Evolutionary conservation across 1,284 basidiomycete species (phyloP).

Genomic region (Cutaneotrichosporon cutaneum): DNA sequence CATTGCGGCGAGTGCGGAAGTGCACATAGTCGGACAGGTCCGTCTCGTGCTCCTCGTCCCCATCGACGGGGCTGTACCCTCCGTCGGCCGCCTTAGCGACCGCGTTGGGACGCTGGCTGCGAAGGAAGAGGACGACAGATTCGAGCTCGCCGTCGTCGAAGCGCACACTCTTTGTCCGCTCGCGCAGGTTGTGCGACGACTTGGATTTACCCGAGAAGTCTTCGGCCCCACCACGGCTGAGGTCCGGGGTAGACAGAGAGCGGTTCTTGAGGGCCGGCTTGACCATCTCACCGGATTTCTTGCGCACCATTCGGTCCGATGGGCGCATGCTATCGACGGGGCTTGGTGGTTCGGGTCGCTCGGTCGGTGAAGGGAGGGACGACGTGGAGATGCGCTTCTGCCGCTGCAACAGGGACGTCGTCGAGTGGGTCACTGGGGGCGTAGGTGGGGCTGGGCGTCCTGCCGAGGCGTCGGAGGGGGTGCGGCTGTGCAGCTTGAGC

Average conservation of each 20-base stretch:
- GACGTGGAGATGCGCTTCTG: background rate
- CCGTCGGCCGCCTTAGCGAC: conserved; percentile 48
- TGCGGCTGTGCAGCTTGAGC: background rate
- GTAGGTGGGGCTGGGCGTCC: background rate
- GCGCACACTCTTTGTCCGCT: conserved; percentile 51
- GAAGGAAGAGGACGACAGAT: conserved; percentile 51
- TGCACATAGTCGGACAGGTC: conserved; percentile 50
- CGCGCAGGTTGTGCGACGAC: conserved; percentile 31
- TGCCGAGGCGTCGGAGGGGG: background rate
- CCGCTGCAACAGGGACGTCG: conserved; percentile 1
- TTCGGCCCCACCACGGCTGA: conserved; percentile 30
- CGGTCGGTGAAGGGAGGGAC: conserved; percentile 10
- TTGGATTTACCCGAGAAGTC: conserved; percentile 5
- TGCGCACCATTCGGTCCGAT: conserved; percentile 44
- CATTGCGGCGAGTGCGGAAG: conserved; percentile 48
- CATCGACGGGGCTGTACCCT: conserved; percentile 41
- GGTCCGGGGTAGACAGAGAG: conserved; percentile 52
- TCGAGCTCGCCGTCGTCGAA: conserved; percentile 49
- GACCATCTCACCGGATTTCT: conserved; percentile 54
- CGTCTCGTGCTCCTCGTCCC: conserved; percentile 50
- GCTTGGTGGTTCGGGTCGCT: background rate
- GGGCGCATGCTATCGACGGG: conserved; percentile 17
- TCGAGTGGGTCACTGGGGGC: background rate
- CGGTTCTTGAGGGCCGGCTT: conserved; percentile 52
- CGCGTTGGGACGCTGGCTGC: conserved; percentile 50